Evolutionary conservation across 495 filamentous ascomycete genomes (phyloP).

Genomic region (Penicillium lagena): DNA sequence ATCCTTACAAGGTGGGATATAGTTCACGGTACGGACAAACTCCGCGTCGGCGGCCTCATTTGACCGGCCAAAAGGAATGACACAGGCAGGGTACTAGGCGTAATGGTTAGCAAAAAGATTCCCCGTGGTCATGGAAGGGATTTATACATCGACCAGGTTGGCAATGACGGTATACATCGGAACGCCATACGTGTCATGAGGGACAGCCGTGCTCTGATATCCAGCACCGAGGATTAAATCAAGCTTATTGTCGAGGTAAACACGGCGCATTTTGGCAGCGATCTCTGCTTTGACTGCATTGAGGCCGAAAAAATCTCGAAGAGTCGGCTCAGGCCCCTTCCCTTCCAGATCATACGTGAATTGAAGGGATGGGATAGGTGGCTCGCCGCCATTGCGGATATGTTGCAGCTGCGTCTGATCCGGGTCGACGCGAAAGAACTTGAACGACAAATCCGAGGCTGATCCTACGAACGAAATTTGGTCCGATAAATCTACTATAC

Average conservation of each 20-base stretch:
- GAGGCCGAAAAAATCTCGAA: constrained; percentile 15
- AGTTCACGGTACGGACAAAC: constrained; percentile 12
- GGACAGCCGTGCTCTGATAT: constrained; percentile 6
- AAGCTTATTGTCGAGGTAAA: constrained; percentile 8
- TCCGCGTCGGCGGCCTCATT: constrained; percentile 7
- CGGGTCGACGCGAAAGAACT: constrained; percentile 4
- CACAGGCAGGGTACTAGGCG: constrained; percentile 16
- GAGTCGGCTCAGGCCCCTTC: constrained; percentile 4
- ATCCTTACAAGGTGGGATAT: constrained; percentile 14
- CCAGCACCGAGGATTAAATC: constrained; percentile 10
- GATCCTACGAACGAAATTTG: not conserved
- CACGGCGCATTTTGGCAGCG: constrained; percentile 6
- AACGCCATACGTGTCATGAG: constrained; percentile 8
- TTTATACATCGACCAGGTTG: constrained; percentile 4
- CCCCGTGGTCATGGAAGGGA: not conserved
- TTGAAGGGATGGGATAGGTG: constrained; percentile 9
- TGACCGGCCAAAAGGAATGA: constrained; percentile 18
- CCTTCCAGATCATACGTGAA: constrained; percentile 3
- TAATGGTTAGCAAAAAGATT: not conserved
- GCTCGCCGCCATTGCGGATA: constrained; percentile 14
- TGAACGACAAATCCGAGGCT: constrained; percentile 6
- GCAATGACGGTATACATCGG: constrained; percentile 2
- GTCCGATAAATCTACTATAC: constrained; percentile 27
- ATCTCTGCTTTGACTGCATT: constrained; percentile 3
- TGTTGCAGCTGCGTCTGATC: constrained; percentile 7